Percentiles rank a stretch among this genome's conserved stretches.
Evolutionary conservation across 2,329 filamentous ascomycete species (phyloP).

Genomic region (Triangularia verruculosa): DNA sequence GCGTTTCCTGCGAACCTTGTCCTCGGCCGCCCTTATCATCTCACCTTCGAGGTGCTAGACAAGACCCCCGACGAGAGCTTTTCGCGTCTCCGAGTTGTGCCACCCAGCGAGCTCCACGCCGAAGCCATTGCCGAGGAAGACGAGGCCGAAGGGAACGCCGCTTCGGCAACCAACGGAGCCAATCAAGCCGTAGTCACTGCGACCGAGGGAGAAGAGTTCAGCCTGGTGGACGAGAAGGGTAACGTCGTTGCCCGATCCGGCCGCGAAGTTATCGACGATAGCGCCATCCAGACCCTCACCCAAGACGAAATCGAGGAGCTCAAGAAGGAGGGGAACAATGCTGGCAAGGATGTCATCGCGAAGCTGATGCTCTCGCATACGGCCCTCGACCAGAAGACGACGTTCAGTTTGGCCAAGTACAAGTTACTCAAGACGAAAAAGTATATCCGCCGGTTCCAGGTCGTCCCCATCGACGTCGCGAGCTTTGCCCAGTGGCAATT

Average conservation of each 20-base stretch:
- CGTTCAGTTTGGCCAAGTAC: conserved; percentile 92
- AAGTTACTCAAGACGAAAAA: conserved; percentile 92
- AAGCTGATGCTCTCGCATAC: conserved; percentile 88
- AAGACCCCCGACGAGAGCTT: conserved; percentile 61
- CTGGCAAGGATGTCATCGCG: conserved; percentile 86
- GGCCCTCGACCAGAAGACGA: conserved; percentile 88
- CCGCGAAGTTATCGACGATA: conserved; percentile 58
- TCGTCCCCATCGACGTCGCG: conserved; percentile 77
- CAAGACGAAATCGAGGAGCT: conserved; percentile 73
- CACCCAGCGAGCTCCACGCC: conserved; percentile 77
- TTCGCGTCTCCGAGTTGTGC: conserved; percentile 71
- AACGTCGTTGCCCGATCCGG: conserved; percentile 54
- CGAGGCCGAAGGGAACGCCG: conserved; percentile 24
- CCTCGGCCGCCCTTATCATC: conserved; percentile 83
- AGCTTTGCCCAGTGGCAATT: conserved; percentile 74
- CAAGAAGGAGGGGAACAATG: conserved; percentile 69
- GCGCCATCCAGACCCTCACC: conserved; percentile 71
- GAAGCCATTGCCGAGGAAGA: conserved; percentile 60
- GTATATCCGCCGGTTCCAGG: conserved; percentile 83
- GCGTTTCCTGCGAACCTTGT: conserved; percentile 86
- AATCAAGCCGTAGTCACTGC: conserved; percentile 41
- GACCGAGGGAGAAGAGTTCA: conserved; percentile 44
- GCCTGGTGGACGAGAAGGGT: conserved; percentile 45
- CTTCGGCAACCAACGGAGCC: conserved; percentile 39
- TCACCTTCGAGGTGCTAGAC: conserved; percentile 87